Evolutionary conservation across 1,284 basidiomycete genomes (phyloP), one percentile per base, ranked within the genome.

Genomic region (Heterobasidion occidentale): DNA sequence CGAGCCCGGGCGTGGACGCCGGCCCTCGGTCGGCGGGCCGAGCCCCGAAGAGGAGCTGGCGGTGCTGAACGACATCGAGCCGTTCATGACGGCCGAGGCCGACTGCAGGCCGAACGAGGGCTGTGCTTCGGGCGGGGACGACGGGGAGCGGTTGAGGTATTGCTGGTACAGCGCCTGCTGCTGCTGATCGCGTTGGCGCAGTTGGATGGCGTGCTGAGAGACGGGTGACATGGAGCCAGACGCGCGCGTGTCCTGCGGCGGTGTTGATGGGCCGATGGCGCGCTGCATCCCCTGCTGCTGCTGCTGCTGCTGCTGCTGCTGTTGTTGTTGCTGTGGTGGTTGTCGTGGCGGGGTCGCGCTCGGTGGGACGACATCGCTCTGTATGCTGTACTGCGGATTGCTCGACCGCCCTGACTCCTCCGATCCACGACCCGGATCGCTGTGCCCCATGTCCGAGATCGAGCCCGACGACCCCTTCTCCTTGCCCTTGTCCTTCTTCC

Each of bases 161-260:
- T 92, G 88, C 60, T 90, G 88, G 68, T 94, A 96, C 50, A 92
- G 74, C n/a, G 84, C 86, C 67, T 92, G 92, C 58, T 94, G 88
- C 61, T 93, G 87, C 67, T 90, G 86, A 64, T 96, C 94, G 57
- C 84, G 81, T 70, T 94, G 90, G 59, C 92, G 90, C 54, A 95
- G 77, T 52, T 86, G 83, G 9, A 85, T 79, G 0, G 81, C 76
- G 52, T 84, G 83, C 38, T 68, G 69, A 17, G 67, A 72, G 56
- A 70, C 61, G 54, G 62, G 65, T 0, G 64, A 57, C 34, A 44
- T 33, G 58, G 58, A 6, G 54, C 56, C 42, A 46, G 49, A 11
- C 58, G 56, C 9, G 12, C 33, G 20, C 11, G 46, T 42, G 6
- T 45, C 20, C 11, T 52, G 60, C 50, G 46, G 60, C 33, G 53